Percentiles rank a stretch among this genome's conserved stretches.
Evolutionary conservation across 768 basidiomycete genomes (phyloP).

Genomic region (Tephrocybe sp.): DNA sequence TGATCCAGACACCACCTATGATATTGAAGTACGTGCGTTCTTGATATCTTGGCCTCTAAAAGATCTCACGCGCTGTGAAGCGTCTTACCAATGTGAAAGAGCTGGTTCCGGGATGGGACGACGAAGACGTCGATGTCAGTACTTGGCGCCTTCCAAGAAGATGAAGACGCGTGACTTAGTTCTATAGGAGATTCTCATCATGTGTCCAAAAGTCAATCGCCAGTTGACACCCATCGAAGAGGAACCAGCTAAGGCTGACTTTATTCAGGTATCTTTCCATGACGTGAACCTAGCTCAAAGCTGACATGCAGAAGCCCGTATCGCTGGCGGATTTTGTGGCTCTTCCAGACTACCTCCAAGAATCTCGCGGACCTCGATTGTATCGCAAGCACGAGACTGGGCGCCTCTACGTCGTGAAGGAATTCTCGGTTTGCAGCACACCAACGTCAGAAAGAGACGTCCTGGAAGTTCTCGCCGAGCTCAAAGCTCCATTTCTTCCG

Average conservation of each 20-base stretch:
- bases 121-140: slow-evolving; percentile 50
- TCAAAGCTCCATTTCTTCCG: slow-evolving; percentile 36
- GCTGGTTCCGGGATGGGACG: slow-evolving; percentile 44
- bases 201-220: slow-evolving; percentile 37
- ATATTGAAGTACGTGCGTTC: slow-evolving; percentile 35
- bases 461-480: slow-evolving; percentile 33
- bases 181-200: slow-evolving; percentile 46
- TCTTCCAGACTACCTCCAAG: slow-evolving; percentile 10
- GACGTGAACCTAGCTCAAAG: not conserved
- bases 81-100: slow-evolving; percentile 41
- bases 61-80: slow-evolving; percentile 21
- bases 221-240: slow-evolving; percentile 33
- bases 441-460: slow-evolving; percentile 33
- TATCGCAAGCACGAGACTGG: slow-evolving; percentile 31
- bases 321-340: slow-evolving; percentile 35
- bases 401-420: slow-evolving; percentile 30
- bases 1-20: slow-evolving; percentile 34
- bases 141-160: not conserved
- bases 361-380: slow-evolving; percentile 14
- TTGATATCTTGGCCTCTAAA: not conserved
- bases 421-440: slow-evolving; percentile 16
- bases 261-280: slow-evolving; percentile 14
- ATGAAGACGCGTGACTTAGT: not conserved
- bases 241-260: slow-evolving; percentile 22
- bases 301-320: slow-evolving; percentile 16